Evolutionary conservation across 352 stramenopile species (phyloP).

Genomic region (Globisporangium solare): DNA sequence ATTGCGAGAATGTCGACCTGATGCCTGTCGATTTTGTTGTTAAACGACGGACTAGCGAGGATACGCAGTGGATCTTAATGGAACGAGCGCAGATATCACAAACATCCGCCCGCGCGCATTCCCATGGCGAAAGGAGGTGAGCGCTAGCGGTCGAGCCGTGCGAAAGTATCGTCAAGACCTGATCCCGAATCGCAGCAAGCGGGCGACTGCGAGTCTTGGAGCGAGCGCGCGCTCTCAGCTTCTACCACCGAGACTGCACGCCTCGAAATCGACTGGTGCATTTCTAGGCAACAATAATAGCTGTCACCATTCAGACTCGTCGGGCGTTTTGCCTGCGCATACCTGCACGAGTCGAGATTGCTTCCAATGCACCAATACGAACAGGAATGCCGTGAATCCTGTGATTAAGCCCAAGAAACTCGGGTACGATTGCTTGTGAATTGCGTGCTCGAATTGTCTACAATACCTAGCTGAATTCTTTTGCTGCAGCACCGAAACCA

Average conservation of each 20-base stretch:
- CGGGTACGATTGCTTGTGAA: constrained; percentile 1
- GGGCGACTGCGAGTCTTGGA: constrained; percentile 33
- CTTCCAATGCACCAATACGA: constrained; percentile 39
- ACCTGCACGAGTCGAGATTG: constrained; percentile 44
- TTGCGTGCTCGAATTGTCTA: not conserved
- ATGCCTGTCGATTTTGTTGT: no score
- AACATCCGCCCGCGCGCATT: constrained; percentile 35
- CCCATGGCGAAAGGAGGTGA: constrained; percentile 42
- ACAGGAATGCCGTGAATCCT: not conserved
- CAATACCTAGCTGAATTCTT: not conserved
- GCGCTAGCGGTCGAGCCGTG: constrained; percentile 51
- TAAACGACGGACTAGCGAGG: constrained; percentile 32
- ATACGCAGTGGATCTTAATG: constrained; percentile 42
- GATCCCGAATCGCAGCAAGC: constrained; percentile 54
- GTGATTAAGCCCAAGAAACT: not conserved
- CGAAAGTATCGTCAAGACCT: constrained; percentile 64
- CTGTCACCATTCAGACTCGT: not conserved
- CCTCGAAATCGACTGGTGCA: constrained; percentile 16
- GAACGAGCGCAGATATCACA: constrained; percentile 19
- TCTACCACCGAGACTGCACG: constrained; percentile 12
- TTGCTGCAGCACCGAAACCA: constrained; percentile 4
- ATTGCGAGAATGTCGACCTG: no score
- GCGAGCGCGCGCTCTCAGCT: constrained; percentile 16
- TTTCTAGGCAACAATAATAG: not conserved
- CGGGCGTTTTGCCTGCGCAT: not conserved